A percentile compares a stretch with the other conserved stretches of the same genome.
Conservation (phyloP, 169 alveolate genomes). For the Plasmodium vinckei region DNA sequence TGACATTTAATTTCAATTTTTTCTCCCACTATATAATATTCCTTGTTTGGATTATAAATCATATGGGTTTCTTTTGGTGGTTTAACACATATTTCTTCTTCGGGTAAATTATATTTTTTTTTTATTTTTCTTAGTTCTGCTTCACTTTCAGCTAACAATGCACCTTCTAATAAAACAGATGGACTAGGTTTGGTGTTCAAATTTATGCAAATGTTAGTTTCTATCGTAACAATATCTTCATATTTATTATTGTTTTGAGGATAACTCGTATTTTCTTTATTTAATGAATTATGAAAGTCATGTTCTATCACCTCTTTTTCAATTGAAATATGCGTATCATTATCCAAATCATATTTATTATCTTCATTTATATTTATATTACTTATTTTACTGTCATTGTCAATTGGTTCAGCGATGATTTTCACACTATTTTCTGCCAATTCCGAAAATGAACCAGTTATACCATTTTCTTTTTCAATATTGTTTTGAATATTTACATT, state of each 20-base stretch:
- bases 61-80: conserved; percentile 38
- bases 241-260: neutral
- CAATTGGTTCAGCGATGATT: too few species aligned
- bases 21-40: conserved; percentile 49
- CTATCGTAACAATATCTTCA: conserved; percentile 22
- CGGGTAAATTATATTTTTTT: conserved; percentile 49
- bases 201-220: conserved; percentile 54
- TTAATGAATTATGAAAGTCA: neutral
- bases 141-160: conserved; percentile 61
- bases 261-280: neutral
- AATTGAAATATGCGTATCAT: neutral
- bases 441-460: neutral
- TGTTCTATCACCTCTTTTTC: conserved; percentile 39
- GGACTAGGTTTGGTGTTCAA: conserved; percentile 60
- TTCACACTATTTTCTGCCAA: neutral
- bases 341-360: too few species aligned
- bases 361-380: too few species aligned
- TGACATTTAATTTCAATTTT: conserved; percentile 42
- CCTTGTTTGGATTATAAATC: conserved; percentile 34
- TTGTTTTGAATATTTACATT: neutral
- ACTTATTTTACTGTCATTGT: too few species aligned
- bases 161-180: conserved; percentile 57
- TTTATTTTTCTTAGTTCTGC: conserved; percentile 49
- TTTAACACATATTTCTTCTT: conserved; percentile 49
- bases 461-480: neutral